Evolutionary conservation across 257 asterid genomes (phyloP), one percentile per base, ranked within the genome.

Genomic region (Parsonsia alboflavescens): DNA sequence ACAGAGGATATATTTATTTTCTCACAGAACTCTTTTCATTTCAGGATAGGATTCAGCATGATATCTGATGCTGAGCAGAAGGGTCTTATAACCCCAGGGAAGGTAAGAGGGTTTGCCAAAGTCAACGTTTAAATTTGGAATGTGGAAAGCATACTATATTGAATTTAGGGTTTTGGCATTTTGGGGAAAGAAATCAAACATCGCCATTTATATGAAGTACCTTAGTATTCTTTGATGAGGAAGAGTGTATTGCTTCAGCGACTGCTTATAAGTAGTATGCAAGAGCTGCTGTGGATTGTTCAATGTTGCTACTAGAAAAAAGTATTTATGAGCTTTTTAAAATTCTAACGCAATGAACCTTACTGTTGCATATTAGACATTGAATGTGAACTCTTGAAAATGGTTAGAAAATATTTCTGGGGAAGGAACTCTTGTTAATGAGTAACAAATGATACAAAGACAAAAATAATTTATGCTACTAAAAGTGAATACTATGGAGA

Each of bases 1-100:
- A 36, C 21, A 15, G 19, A n/a, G 33, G 21, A 45, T 67, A 56
- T 49, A 24, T 81, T 72, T 68, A 36, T 68, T 56, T 36, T 24
- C 73, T 74, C n/a, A 71, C 77, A 57, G 11, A 75, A 30, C 39
- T 41, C 48, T 84, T 36, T 81, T 80, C 72, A 74, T 84, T 86
- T 81, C 97, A 93, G 98, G 97, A 93, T 91, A 78, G 98, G 97
- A 62, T 79, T 78, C 81, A 91, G 97, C 85, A 91, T 93, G 98
- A 89, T 93, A 41, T 19, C 80, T 76, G 98, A 93, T 82, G 98
- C 98, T 9, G 98, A 93, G 86, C 79, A 91, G 85, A 89, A 88
- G 81, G 97, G 97, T 62, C 88, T 86, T 78, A 90, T 93, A 79
- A 85, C 96, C 68, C 97, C 97, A 7, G 97, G 96, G 80, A 90